Conservation (phyloP, 352 stramenopile species). For the Pythium rishiriense region DNA sequence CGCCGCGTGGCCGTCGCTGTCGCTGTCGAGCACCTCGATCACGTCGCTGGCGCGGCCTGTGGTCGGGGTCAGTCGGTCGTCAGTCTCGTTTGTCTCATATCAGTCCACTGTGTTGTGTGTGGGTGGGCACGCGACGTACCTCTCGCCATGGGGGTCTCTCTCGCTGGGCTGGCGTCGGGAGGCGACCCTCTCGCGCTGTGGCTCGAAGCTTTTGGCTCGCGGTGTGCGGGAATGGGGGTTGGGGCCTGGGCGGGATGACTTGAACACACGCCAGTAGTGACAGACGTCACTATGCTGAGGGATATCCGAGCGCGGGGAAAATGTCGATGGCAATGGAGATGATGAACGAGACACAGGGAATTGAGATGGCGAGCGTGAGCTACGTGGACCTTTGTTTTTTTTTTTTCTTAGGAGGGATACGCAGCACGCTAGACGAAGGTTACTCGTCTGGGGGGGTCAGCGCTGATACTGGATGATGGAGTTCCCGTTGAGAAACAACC, state of each 20-base stretch:
- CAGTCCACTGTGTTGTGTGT: not conserved
- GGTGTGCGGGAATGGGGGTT: constrained; percentile 6
- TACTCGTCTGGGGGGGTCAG: not conserved
- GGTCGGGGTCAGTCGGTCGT: too few species aligned
- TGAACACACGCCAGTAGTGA: constrained; percentile 5
- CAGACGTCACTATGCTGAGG: constrained; percentile 1
- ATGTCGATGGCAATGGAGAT: not conserved
- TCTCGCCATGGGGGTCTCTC: constrained; percentile 6
- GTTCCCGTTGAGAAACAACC: not conserved
- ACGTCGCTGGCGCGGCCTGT: constrained; percentile 17
- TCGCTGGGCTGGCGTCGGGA: too few species aligned
- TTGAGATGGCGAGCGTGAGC: not conserved
- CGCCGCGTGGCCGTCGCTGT: constrained; percentile 2
- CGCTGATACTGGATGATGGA: not conserved
- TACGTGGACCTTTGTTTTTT: not conserved
- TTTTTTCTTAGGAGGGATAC: not conserved
- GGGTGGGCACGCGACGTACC: not conserved
- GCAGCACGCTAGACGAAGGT: not conserved
- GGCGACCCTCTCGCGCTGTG: too few species aligned
- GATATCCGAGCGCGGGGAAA: not conserved
- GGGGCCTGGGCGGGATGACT: constrained; percentile 4
- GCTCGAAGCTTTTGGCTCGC: constrained; percentile 4
- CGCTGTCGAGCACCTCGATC: constrained; percentile 26
- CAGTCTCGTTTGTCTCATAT: too few species aligned
- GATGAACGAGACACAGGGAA: too few species aligned